phyloP scores from a whole-genome alignment of 202 grass and related monocot genomes.

The Dendrocalamus latiflorus region DNA sequence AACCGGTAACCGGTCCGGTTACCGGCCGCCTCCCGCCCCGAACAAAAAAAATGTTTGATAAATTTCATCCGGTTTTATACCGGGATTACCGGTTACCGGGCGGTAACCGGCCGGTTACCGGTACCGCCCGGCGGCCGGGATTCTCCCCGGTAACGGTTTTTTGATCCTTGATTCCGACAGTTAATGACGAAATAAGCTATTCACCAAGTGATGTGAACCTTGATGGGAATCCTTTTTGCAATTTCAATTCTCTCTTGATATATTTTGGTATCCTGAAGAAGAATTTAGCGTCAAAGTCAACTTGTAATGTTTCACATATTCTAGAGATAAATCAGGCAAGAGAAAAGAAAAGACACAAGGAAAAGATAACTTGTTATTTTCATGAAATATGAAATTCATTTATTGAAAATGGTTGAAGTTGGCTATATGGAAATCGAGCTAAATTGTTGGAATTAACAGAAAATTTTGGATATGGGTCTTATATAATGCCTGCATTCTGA shows the following conservation, averaged over 20 bases:
- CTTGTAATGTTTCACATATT: conserved; percentile 4
- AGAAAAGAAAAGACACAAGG: not conserved
- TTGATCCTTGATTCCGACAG: no score
- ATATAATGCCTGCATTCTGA: no score
- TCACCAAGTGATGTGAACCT: not conserved
- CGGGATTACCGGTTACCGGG: no score
- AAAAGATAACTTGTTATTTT: not conserved
- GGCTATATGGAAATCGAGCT: conserved; percentile 1
- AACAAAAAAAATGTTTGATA: no score
- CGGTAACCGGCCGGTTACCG: no score
- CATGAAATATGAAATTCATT: conserved; percentile 14
- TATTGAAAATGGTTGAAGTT: not conserved
- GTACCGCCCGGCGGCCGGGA: no score
- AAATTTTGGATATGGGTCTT: no score
- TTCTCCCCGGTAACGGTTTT: no score
- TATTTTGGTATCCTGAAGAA: not conserved
- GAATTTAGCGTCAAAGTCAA: not conserved
- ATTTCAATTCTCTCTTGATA: not conserved
- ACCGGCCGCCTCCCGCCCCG: no score
- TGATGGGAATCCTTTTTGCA: not conserved
- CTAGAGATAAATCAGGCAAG: not conserved
- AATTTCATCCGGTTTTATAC: no score
- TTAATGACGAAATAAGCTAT: not conserved
- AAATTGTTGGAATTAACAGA: not conserved
- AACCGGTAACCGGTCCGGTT: no score